Percentiles rank a stretch among this genome's conserved stretches.
These are phyloP conservation scores for Xylariaceae sp. DNA, from an alignment of 2,329 filamentous ascomycete genomes.

Conservation along the genomic window DNA sequence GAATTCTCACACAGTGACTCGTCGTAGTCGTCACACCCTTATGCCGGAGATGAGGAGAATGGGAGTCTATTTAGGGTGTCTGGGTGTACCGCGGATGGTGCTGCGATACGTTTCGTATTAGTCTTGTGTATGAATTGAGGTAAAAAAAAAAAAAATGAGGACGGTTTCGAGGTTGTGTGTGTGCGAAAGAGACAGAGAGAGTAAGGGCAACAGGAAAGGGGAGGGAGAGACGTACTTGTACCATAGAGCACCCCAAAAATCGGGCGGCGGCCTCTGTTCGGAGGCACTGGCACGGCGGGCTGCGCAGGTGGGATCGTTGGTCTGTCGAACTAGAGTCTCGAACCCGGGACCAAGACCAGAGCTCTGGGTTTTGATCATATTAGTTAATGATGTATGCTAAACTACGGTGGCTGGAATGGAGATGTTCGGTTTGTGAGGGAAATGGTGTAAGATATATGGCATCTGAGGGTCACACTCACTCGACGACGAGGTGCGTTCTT, in stretches of 20 bases:
- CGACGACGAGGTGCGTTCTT: conserved; percentile 21
- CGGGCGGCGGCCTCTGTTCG: conserved; percentile 48
- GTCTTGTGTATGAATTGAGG: no score
- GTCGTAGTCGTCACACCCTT: no score
- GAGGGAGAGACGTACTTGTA: conserved; percentile 43
- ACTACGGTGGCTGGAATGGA: background rate
- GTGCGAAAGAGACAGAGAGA: background rate
- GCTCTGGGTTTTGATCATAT: conserved; percentile 29
- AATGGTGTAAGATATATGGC: background rate
- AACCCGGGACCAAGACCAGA: conserved; percentile 49
- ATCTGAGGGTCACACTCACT: conserved; percentile 13
- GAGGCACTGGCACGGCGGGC: conserved; percentile 53
- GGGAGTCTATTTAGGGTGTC: no score
- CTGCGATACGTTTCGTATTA: no score
- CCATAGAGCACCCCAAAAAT: conserved; percentile 54
- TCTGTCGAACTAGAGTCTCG: conserved; percentile 46
- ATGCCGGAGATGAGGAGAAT: no score
- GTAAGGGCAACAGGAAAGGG: background rate
- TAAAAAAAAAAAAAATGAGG: no score
- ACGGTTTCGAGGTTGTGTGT: no score
- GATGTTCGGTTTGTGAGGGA: background rate
- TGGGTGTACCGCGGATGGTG: no score
- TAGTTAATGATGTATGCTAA: no score
- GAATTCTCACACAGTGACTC: no score
- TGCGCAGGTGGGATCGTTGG: conserved; percentile 36